phyloP scores from a whole-genome alignment of 2,329 filamentous ascomycete species.

The Talaromyces sp. region DNA sequence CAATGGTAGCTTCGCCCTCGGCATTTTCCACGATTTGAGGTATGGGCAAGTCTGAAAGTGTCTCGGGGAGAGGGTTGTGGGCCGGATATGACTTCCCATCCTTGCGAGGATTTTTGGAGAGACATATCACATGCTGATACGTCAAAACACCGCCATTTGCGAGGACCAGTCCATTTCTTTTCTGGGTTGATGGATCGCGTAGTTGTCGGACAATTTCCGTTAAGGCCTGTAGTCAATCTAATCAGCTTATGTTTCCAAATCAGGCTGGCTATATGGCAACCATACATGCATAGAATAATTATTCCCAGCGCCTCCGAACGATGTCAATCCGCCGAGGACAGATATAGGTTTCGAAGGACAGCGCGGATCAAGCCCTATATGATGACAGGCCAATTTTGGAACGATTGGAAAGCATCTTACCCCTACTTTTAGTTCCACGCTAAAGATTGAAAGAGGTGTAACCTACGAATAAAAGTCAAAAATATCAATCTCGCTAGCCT shows the following conservation, averaged over 20 bases:
- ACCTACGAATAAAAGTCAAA: constrained; percentile 63
- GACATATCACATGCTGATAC: constrained; percentile 62
- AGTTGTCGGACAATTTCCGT: constrained; percentile 58
- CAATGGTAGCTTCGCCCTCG: constrained; percentile 53
- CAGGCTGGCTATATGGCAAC: background rate
- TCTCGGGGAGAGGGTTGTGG: constrained; percentile 47
- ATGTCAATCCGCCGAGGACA: constrained; percentile 64
- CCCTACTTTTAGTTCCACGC: background rate
- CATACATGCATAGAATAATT: constrained; percentile 68
- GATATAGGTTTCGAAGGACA: constrained; percentile 55
- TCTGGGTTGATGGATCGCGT: constrained; percentile 41
- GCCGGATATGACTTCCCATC: constrained; percentile 48
- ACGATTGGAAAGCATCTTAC: constrained; percentile 68
- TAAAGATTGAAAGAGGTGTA: background rate
- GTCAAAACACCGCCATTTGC: constrained; percentile 67
- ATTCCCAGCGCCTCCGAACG: constrained; percentile 68
- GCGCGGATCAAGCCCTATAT: constrained; percentile 55
- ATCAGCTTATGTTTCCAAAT: background rate
- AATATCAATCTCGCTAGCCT: constrained; percentile 55
- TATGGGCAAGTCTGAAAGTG: constrained; percentile 40
- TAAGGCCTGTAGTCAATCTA: constrained; percentile 40
- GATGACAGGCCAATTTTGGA: constrained; percentile 63
- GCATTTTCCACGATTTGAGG: constrained; percentile 46
- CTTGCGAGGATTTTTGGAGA: constrained; percentile 50
- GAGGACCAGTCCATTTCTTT: constrained; percentile 57